Evolutionary conservation across 495 filamentous ascomycete genomes (phyloP).

Genomic region (Tirmania nivea): DNA sequence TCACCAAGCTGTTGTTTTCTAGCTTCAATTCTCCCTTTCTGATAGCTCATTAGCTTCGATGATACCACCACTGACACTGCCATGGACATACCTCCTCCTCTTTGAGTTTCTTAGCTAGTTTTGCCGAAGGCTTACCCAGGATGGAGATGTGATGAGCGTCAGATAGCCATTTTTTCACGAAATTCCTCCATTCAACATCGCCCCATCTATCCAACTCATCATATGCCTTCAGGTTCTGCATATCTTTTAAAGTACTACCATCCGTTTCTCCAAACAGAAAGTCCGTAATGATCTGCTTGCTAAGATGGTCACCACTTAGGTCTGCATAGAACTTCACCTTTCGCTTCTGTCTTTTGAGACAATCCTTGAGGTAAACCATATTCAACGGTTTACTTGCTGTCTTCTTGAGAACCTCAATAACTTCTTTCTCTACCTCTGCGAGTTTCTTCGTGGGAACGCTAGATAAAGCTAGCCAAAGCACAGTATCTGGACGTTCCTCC

Average conservation of each 20-base stretch:
- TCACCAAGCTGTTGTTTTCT: conserved; percentile 41
- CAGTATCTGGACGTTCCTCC: conserved; percentile 54
- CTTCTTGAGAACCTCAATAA: conserved; percentile 64
- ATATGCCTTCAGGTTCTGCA: conserved; percentile 48
- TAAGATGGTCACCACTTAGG: conserved; percentile 48
- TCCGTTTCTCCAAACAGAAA: conserved; percentile 76
- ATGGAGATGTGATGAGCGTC: conserved; percentile 73
- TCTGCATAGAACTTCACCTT: conserved; percentile 64
- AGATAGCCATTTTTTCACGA: conserved; percentile 62
- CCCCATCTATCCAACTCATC: conserved; percentile 58
- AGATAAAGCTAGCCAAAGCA: conserved; percentile 63
- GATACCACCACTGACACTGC: too few relatives aligned
- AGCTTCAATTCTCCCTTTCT: conserved; percentile 25
- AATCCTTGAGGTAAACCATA: conserved; percentile 72
- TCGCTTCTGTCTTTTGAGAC: conserved; percentile 53
- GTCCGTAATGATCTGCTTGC: conserved; percentile 64
- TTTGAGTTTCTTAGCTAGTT: conserved; percentile 17
- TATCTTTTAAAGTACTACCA: conserved; percentile 48
- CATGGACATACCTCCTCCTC: conserved; percentile 30
- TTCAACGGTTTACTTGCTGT: conserved; percentile 60
- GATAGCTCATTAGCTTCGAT: too few relatives aligned
- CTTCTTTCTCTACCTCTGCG: conserved; percentile 55
- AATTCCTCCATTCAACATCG: conserved; percentile 61
- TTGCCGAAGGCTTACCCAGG: conserved; percentile 56
- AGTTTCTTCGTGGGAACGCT: conserved; percentile 76